Conservation (phyloP, 73 alveolate genomes). For the Halteria grandinella region DNA sequence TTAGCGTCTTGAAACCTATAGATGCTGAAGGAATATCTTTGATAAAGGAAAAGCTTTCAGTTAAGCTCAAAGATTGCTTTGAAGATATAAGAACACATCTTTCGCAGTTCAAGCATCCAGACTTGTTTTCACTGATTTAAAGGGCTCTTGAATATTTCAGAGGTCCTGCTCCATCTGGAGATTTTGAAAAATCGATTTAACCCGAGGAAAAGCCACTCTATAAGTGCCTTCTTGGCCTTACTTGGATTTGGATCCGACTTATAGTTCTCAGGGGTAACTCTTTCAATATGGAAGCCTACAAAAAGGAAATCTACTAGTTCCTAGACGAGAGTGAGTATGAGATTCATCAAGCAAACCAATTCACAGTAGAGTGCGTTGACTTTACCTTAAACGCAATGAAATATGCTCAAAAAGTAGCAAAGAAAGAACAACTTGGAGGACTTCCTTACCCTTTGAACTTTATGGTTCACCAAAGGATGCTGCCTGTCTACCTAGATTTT, state of each 20-base stretch:
- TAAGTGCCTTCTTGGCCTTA: conserved; percentile 25
- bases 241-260: conserved; percentile 39
- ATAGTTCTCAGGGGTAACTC: not conserved
- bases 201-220: too few species aligned
- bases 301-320: conserved; percentile 23
- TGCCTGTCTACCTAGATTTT: conserved; percentile 1
- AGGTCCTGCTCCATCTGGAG: too few species aligned
- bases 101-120: too few species aligned
- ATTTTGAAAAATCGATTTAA: conserved; percentile 18
- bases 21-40: too few species aligned
- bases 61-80: too few species aligned
- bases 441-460: conserved; percentile 16
- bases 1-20: conserved; percentile 7
- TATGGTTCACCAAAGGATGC: conserved; percentile 13
- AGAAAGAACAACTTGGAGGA: conserved; percentile 21
- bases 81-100: too few species aligned
- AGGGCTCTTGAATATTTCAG: too few species aligned
- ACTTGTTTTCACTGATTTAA: too few species aligned
- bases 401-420: conserved; percentile 1
- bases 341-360: conserved; percentile 19
- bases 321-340: conserved; percentile 41
- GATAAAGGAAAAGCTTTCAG: too few species aligned
- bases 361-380: conserved; percentile 50
- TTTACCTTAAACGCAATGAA: conserved; percentile 40
- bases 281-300: conserved; percentile 9